Conservation (phyloP, 1,284 basidiomycete genomes). For the Ceratobasidium sp. region DNA sequence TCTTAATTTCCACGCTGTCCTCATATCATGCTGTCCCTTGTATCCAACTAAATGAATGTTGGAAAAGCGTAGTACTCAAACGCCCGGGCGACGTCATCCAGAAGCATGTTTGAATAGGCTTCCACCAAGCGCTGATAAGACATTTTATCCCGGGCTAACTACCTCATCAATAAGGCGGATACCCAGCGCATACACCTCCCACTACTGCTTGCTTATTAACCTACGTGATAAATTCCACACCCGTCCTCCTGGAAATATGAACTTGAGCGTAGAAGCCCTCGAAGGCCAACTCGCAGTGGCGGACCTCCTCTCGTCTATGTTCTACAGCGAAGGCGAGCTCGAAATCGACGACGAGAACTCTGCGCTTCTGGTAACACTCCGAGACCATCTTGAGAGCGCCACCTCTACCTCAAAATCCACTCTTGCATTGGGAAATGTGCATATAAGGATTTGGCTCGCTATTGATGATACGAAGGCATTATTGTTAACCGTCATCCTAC, state of each 20-base stretch:
- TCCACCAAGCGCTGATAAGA: too few relatives aligned
- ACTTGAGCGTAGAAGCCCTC: not conserved
- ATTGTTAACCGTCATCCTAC: not conserved
- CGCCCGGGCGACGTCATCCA: too few relatives aligned
- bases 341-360: constrained; percentile 31
- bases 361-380: not conserved
- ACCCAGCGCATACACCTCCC: constrained; percentile 3
- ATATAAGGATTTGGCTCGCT: constrained; percentile 14
- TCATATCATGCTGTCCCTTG: too few relatives aligned
- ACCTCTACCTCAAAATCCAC: not conserved
- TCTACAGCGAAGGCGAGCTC: constrained; percentile 35
- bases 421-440: constrained; percentile 16
- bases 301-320: constrained; percentile 37
- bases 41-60: too few relatives aligned
- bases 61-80: too few relatives aligned
- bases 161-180: too few relatives aligned
- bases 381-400: constrained; percentile 15
- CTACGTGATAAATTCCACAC: too few relatives aligned
- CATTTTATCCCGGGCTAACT: too few relatives aligned
- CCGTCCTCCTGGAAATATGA: not conserved
- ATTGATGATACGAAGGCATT: constrained; percentile 3
- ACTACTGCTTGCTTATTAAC: not conserved
- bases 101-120: too few relatives aligned
- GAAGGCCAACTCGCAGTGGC: constrained; percentile 32
- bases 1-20: too few relatives aligned